Conservation (phyloP, 148 eudicot species). For the Rhododendron williamsianum region DNA sequence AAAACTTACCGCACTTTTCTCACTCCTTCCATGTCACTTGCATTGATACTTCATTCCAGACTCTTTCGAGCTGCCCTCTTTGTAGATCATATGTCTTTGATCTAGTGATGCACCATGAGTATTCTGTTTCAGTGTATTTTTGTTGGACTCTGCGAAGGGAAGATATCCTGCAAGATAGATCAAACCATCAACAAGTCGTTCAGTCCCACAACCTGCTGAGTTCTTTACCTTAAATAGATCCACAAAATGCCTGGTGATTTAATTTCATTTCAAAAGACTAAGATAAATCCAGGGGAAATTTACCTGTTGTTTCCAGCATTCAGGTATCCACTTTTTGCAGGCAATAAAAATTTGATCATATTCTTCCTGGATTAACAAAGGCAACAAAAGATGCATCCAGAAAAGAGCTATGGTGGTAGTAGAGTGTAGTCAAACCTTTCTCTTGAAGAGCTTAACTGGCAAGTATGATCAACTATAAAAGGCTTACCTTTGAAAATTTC, state of each 20-base stretch:
- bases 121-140: constrained; percentile 1
- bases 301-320: not conserved
- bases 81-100: constrained; percentile 28
- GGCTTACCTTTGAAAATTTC: not conserved
- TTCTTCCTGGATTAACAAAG: not conserved
- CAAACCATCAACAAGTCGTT: constrained; percentile 1
- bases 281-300: not conserved
- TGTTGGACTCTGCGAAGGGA: constrained; percentile 17
- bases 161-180: constrained; percentile 19
- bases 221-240: not conserved
- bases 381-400: not conserved
- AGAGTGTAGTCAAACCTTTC: not conserved
- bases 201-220: constrained; percentile 11
- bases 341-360: not conserved
- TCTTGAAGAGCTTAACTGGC: not conserved
- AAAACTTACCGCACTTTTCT: constrained; percentile 30
- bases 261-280: not conserved
- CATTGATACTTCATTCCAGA: constrained; percentile 41
- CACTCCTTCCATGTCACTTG: constrained; percentile 37
- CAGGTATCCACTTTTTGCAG: not conserved
- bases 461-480: not conserved
- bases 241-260: not conserved
- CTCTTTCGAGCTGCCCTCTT: constrained; percentile 37
- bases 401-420: not conserved
- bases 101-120: not conserved